These are phyloP conservation scores for Stephanodiscus minutulus DNA, from an alignment of 108 stramenopile species.

Conservation along the genomic window DNA sequence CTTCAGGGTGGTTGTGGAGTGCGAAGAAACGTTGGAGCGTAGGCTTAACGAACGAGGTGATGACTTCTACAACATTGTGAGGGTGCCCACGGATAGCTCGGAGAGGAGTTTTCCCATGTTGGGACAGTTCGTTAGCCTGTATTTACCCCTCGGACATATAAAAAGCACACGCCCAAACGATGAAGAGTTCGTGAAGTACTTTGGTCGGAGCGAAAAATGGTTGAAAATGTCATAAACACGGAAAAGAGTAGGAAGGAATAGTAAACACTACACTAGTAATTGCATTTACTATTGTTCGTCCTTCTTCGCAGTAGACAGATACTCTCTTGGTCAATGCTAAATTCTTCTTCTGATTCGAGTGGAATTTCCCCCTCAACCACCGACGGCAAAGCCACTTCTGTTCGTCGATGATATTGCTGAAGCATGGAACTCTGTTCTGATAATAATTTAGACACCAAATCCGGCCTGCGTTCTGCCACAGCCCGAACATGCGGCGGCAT, in stretches of 20 bases:
- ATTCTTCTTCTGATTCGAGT: neutral
- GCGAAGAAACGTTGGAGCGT: constrained; percentile 36
- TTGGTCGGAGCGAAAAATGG: constrained; percentile 68
- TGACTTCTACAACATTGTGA: constrained; percentile 55
- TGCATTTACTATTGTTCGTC: neutral
- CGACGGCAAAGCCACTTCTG: neutral
- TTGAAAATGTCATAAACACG: constrained; percentile 41
- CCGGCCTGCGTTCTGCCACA: constrained; percentile 59
- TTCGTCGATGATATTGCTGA: neutral
- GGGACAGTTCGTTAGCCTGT: constrained; percentile 77
- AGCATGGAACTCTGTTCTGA: neutral
- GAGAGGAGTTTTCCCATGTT: constrained; percentile 65
- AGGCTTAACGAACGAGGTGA: constrained; percentile 30
- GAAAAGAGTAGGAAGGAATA: neutral
- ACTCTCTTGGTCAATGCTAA: constrained; percentile 21
- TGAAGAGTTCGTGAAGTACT: constrained; percentile 65
- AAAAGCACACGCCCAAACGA: constrained; percentile 80
- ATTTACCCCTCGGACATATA: constrained; percentile 80
- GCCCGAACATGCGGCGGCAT: constrained; percentile 64
- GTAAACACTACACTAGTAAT: too few species aligned
- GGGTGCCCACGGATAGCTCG: constrained; percentile 10
- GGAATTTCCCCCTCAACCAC: neutral
- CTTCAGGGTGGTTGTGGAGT: constrained; percentile 47
- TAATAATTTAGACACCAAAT: constrained; percentile 49
- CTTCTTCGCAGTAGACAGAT: constrained; percentile 23